Evolutionary conservation across 768 basidiomycete genomes (phyloP).

Genomic region (Sporobolomyces phaffii): DNA sequence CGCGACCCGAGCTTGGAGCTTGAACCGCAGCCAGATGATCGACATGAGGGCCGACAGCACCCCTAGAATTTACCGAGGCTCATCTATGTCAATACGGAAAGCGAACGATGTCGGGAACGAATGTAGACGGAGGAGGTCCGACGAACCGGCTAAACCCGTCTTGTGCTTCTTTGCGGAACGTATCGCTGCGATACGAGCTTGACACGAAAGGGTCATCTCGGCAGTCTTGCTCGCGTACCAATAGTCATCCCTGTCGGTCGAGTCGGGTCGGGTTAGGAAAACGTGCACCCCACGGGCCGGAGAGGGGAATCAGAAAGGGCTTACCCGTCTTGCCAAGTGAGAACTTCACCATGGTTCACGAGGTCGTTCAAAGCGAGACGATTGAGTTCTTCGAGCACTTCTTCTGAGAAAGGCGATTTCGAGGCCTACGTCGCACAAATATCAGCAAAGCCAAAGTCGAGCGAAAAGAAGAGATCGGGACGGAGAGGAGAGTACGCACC

Average conservation of each 20-base stretch:
- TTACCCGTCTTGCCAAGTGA: slow-evolving; percentile 44
- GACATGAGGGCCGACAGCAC: neutral
- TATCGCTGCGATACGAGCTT: slow-evolving; percentile 43
- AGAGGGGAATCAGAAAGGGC: no score
- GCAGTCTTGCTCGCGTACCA: slow-evolving; percentile 47
- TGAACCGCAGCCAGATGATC: neutral
- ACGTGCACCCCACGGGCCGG: no score
- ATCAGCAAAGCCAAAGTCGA: neutral
- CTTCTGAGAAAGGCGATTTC: slow-evolving; percentile 42
- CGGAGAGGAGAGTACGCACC: neutral
- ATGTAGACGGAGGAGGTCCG: no score
- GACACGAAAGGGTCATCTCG: slow-evolving; percentile 47
- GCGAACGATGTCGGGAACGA: no score
- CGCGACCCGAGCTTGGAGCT: slow-evolving; percentile 2
- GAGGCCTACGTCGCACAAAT: slow-evolving; percentile 37
- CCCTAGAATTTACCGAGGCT: neutral
- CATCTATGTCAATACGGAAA: no score
- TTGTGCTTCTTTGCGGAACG: slow-evolving; percentile 45
- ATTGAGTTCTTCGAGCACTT: slow-evolving; percentile 44
- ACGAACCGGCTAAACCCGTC: slow-evolving; percentile 44
- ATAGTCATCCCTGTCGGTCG: slow-evolving; percentile 40
- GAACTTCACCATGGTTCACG: slow-evolving; percentile 46
- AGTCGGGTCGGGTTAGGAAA: no score
- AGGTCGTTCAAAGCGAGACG: slow-evolving; percentile 46
- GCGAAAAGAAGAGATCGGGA: neutral